Percentiles rank a stretch among this genome's conserved stretches.
Evolutionary conservation across 73 alveolate genomes (phyloP).

Genomic region (Blepharisma japonicum): DNA sequence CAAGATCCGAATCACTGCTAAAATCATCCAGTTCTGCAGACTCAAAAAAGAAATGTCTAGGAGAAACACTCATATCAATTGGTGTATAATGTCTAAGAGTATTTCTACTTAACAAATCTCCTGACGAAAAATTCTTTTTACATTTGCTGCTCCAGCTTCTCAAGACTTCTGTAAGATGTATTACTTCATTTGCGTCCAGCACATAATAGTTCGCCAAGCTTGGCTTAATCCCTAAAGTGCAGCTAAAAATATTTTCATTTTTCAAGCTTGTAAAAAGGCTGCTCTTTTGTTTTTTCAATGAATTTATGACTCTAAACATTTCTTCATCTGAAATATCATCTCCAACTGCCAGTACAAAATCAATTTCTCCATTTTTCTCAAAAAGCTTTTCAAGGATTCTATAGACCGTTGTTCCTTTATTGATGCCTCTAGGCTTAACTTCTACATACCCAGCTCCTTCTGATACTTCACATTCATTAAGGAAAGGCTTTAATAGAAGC

Average conservation of each 20-base stretch:
- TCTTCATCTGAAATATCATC: conserved; percentile 74
- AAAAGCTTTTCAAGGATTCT: conserved; percentile 1
- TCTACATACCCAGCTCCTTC: conserved; percentile 32
- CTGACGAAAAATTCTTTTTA: no score
- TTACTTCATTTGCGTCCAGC: background rate
- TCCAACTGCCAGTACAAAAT: conserved; percentile 62
- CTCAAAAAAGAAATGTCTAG: no score
- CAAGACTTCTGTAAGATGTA: background rate
- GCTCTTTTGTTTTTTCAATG: conserved; percentile 41
- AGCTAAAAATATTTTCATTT: background rate
- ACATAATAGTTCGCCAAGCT: conserved; percentile 10
- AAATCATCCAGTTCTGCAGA: no score
- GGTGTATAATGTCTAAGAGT: no score
- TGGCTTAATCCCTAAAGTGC: conserved; percentile 29
- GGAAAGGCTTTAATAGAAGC: background rate
- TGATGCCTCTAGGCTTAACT: conserved; percentile 22
- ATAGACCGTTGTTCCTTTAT: conserved; percentile 28
- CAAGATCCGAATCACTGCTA: no score
- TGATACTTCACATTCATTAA: conserved; percentile 21
- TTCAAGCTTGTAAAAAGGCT: background rate
- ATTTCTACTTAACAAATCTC: no score
- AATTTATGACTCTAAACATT: conserved; percentile 61
- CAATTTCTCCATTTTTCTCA: conserved; percentile 43
- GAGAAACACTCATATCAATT: no score
- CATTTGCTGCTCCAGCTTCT: no score